Evolutionary conservation across 306 rosid species (phyloP).

Genomic region (Dalbergia oliveri): DNA sequence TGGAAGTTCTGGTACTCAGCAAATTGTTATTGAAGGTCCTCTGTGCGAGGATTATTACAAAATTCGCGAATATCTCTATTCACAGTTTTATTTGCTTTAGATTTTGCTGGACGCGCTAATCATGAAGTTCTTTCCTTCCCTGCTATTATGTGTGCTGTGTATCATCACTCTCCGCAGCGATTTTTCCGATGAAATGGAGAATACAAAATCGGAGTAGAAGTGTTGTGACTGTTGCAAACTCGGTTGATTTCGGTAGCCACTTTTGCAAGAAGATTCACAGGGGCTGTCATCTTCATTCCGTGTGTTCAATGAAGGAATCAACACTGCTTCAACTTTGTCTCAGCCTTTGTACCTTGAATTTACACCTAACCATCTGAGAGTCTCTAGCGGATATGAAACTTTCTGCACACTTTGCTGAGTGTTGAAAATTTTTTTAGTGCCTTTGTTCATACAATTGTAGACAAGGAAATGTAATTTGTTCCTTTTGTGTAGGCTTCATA

Average conservation of each 20-base stretch:
- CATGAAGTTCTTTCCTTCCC: constrained; percentile 17
- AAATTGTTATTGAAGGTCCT: constrained; percentile 92
- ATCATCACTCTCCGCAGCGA: not conserved
- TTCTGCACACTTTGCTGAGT: not conserved
- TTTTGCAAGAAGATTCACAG: constrained; percentile 22
- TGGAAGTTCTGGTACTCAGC: constrained; percentile 88
- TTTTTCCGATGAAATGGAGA: constrained; percentile 23
- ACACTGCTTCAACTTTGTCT: not conserved
- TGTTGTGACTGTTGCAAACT: constrained; percentile 31
- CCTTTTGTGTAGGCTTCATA: not conserved
- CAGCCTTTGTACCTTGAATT: not conserved
- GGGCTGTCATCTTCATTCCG: not conserved
- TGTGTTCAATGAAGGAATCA: constrained; percentile 27
- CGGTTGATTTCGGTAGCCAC: constrained; percentile 5
- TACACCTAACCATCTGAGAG: constrained; percentile 23
- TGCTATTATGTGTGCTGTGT: not conserved
- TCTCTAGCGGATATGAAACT: not conserved
- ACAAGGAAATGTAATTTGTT: constrained; percentile 39
- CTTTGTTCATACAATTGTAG: not conserved
- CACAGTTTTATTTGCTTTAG: constrained; percentile 86
- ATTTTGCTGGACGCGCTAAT: constrained; percentile 35
- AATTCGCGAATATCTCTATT: constrained; percentile 81
- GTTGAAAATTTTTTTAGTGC: not conserved
- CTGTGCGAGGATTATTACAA: constrained; percentile 88
- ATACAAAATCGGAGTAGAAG: not conserved